Evolutionary conservation across 495 filamentous ascomycete genomes (phyloP).

Genomic region (Annulohypoxylon stygium): DNA sequence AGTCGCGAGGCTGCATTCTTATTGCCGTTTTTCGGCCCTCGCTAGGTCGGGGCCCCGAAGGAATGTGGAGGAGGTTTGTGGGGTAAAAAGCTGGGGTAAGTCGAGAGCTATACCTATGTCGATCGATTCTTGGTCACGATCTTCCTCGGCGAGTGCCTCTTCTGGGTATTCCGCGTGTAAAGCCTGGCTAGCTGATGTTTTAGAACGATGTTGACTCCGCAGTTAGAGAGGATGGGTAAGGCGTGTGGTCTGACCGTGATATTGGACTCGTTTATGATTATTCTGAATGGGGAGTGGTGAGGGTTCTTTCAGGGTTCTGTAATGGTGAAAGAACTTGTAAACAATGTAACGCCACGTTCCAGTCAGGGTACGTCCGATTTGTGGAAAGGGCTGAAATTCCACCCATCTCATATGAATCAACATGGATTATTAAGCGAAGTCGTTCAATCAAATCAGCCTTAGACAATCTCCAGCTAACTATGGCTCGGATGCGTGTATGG

Average conservation of each 20-base stretch:
- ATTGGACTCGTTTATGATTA: neutral
- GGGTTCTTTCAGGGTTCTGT: neutral
- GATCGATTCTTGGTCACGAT: conserved; percentile 14
- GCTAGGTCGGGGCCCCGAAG: conserved; percentile 6
- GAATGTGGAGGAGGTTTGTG: conserved; percentile 22
- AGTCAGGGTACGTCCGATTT: too few relatives aligned
- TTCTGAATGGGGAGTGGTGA: neutral
- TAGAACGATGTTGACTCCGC: conserved; percentile 26
- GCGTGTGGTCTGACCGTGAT: conserved; percentile 8
- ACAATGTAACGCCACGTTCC: too few relatives aligned
- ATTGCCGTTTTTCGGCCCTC: conserved; percentile 20
- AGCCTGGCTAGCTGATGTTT: conserved; percentile 12
- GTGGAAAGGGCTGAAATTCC: too few relatives aligned
- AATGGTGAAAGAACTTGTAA: too few relatives aligned
- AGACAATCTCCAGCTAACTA: too few relatives aligned
- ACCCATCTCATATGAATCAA: too few relatives aligned
- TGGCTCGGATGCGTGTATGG: too few relatives aligned
- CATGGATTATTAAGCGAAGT: too few relatives aligned
- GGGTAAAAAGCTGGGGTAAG: conserved; percentile 26
- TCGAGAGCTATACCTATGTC: neutral
- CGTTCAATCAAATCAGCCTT: too few relatives aligned
- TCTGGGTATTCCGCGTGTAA: conserved; percentile 26
- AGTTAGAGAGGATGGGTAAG: conserved; percentile 14
- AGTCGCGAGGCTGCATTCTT: neutral
- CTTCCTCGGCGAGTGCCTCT: conserved; percentile 12